A percentile compares a stretch with the other conserved stretches of the same genome.
Evolutionary conservation across 1,284 basidiomycete species (phyloP).

Genomic region (Pterulicium gracile): DNA sequence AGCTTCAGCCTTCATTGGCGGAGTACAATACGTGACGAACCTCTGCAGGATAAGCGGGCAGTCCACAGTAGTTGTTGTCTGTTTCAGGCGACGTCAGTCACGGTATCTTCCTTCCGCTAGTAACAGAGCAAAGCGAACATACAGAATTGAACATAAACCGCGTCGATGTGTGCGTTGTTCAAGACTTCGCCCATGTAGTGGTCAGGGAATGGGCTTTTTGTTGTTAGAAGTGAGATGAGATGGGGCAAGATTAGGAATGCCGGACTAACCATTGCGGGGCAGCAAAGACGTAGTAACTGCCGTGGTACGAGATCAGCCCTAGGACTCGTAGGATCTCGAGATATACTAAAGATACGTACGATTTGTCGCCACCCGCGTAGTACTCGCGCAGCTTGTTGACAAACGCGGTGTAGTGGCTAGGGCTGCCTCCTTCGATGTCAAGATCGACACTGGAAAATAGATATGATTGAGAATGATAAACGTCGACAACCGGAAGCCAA

Average conservation of each 20-base stretch:
- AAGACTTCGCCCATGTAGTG: conserved; percentile 41
- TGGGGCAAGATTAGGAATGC: too few relatives aligned
- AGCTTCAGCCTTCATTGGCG: neutral
- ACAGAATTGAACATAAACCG: conserved; percentile 19
- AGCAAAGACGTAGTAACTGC: conserved; percentile 49
- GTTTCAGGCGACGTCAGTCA: neutral
- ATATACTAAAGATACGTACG: conserved; percentile 22
- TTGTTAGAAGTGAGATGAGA: too few relatives aligned
- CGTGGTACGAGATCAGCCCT: too few relatives aligned
- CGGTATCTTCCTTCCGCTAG: neutral
- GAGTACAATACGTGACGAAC: conserved; percentile 22
- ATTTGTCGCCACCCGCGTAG: conserved; percentile 34
- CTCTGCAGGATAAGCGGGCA: conserved; percentile 29
- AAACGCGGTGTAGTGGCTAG: conserved; percentile 45
- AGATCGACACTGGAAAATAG: conserved; percentile 40
- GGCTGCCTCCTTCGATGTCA: conserved; percentile 54
- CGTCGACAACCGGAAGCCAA: neutral
- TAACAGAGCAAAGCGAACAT: neutral
- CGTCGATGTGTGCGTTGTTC: conserved; percentile 47
- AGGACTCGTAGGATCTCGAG: too few relatives aligned
- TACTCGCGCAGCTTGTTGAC: conserved; percentile 42
- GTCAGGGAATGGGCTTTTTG: conserved; percentile 57
- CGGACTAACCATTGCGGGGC: conserved; percentile 50
- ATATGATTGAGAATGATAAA: neutral
- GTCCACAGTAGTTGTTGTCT: conserved; percentile 39